These are phyloP conservation scores for Ilex asprella DNA, from an alignment of 257 asterid genomes.

Conservation along the genomic window DNA sequence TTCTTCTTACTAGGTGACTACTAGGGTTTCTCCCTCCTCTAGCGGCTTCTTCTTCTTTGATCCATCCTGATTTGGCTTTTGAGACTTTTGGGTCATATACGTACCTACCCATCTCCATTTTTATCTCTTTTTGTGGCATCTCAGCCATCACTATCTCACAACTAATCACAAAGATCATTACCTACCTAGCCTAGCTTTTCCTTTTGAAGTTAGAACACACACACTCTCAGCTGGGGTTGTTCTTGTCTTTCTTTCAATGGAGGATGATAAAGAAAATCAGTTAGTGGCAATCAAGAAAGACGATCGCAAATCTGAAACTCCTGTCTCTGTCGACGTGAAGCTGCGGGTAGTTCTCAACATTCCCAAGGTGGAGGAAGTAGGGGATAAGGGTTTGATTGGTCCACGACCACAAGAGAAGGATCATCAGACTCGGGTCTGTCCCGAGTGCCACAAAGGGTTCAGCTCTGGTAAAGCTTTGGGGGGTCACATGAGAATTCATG, in stretches of 20 bases:
- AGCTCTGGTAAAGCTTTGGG: constrained; percentile 72
- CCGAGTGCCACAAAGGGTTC: constrained; percentile 40
- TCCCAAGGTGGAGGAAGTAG: background rate
- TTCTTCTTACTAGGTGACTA: background rate
- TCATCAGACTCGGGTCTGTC: constrained; percentile 33
- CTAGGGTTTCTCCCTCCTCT: background rate
- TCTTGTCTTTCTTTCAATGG: constrained; percentile 22
- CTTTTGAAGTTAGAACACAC: background rate
- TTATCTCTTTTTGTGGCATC: too few species aligned
- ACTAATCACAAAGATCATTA: constrained; percentile 7
- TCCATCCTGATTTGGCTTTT: too few species aligned
- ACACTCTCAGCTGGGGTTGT: constrained; percentile 1
- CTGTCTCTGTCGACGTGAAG: constrained; percentile 10
- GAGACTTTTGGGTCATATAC: too few species aligned
- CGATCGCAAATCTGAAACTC: constrained; percentile 8
- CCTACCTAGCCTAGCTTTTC: background rate
- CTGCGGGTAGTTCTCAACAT: constrained; percentile 23
- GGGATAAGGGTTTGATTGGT: background rate
- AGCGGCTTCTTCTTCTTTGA: too few species aligned
- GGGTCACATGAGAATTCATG: constrained; percentile 79
- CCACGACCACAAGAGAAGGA: constrained; percentile 1
- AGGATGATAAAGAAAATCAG: constrained; percentile 13
- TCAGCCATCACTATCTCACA: constrained; percentile 9
- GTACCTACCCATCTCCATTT: constrained; percentile 12
- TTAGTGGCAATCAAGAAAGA: constrained; percentile 8